Percentiles rank a stretch among this genome's conserved stretches.
Evolutionary conservation across 768 basidiomycete genomes (phyloP).

Genomic region (Hysterangium stoloniferum): DNA sequence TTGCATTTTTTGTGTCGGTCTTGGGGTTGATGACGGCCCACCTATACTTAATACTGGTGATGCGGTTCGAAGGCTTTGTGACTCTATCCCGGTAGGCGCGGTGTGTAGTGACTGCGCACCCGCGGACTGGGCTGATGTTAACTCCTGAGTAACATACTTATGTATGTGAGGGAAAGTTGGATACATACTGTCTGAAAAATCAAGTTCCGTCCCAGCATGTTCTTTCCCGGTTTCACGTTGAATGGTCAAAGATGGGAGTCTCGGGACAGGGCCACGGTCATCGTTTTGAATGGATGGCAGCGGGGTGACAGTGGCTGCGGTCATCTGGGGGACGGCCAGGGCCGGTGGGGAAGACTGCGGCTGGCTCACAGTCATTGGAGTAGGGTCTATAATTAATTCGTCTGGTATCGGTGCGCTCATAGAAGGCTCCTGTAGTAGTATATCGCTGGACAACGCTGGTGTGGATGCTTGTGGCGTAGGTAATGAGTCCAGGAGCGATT

Average conservation of each 20-base stretch:
- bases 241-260: no score
- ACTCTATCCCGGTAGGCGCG: slow-evolving; percentile 29
- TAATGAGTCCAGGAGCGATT: neutral
- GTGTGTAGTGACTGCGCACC: slow-evolving; percentile 3
- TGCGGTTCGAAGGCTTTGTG: no score
- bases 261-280: no score
- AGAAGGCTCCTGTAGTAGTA: neutral
- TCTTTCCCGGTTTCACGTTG: no score
- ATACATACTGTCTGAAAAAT: neutral
- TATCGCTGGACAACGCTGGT: neutral
- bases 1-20: slow-evolving; percentile 13
- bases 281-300: no score
- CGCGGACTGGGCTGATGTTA: neutral
- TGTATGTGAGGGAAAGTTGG: neutral
- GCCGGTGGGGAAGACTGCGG: neutral
- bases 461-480: neutral
- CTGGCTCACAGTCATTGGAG: neutral
- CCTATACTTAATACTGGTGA: neutral
- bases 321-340: neutral
- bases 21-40: neutral
- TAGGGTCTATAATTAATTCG: neutral
- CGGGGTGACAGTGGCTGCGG: neutral
- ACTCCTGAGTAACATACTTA: neutral
- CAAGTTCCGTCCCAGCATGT: neutral
- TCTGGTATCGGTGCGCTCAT: neutral